Evolutionary conservation across 352 stramenopile genomes (phyloP).

Genomic region (Phytophthora boehmeriae): DNA sequence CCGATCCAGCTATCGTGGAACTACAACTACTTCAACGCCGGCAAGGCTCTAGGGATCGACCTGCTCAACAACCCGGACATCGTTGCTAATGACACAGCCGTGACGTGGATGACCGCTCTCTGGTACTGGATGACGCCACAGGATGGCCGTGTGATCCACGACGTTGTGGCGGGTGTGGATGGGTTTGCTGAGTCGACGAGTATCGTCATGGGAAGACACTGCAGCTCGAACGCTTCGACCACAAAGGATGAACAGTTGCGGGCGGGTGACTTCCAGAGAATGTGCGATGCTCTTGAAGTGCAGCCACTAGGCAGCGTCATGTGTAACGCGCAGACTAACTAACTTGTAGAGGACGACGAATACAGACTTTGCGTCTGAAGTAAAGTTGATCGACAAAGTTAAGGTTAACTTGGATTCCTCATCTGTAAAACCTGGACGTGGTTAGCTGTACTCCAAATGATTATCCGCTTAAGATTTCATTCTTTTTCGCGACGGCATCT

Average conservation of each 20-base stretch:
- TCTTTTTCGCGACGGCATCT: too few species aligned
- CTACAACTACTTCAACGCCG: slow-evolving; percentile 57
- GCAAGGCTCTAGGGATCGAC: slow-evolving; percentile 41
- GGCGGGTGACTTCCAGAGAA: slow-evolving; percentile 30
- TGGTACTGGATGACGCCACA: slow-evolving; percentile 64
- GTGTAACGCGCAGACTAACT: slow-evolving; percentile 41
- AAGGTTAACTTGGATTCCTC: too few species aligned
- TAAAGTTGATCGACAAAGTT: too few species aligned
- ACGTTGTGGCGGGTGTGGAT: slow-evolving; percentile 37
- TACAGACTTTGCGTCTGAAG: too few species aligned
- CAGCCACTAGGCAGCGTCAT: slow-evolving; percentile 38
- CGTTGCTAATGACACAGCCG: slow-evolving; percentile 34
- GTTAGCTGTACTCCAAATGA: too few species aligned
- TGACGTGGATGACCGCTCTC: slow-evolving; percentile 53
- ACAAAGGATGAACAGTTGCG: slow-evolving; percentile 42
- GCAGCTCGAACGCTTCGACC: slow-evolving; percentile 36
- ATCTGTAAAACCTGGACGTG: too few species aligned
- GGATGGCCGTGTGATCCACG: slow-evolving; percentile 43
- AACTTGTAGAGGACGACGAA: too few species aligned
- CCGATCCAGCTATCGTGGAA: slow-evolving; percentile 61
- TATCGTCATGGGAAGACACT: slow-evolving; percentile 65
- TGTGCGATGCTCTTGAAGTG: slow-evolving; percentile 36
- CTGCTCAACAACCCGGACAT: slow-evolving; percentile 44
- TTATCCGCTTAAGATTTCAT: too few species aligned
- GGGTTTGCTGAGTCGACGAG: slow-evolving; percentile 50